Percentiles rank a stretch among this genome's conserved stretches.
phyloP scores from a whole-genome alignment of 2,329 filamentous ascomycete species.

The Herpotrichia juniperi region DNA sequence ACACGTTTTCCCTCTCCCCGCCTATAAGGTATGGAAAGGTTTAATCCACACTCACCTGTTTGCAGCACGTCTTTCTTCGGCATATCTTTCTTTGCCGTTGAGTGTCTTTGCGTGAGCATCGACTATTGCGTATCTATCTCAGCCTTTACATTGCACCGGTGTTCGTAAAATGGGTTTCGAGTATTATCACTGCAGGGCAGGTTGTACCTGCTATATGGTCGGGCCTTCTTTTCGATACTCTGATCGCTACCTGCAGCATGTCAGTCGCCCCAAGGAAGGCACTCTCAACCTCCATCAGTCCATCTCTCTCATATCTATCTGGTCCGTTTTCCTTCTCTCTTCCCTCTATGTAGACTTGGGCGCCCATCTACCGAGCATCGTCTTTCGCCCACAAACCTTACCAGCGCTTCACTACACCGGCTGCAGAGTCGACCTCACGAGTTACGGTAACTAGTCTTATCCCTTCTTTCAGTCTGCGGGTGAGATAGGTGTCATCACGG shows the following conservation, averaged over 20 bases:
- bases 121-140: slow-evolving; percentile 3
- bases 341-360: background rate
- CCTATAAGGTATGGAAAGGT: too few relatives aligned
- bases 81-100: background rate
- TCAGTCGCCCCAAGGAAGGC: background rate
- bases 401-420: background rate
- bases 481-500: too few relatives aligned
- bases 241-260: too few relatives aligned
- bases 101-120: too few relatives aligned
- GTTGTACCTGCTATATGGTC: too few relatives aligned
- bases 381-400: background rate
- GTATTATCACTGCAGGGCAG: too few relatives aligned
- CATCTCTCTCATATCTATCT: background rate
- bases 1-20: too few relatives aligned
- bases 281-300: background rate
- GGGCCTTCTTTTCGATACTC: background rate
- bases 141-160: too few relatives aligned
- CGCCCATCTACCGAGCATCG: background rate
- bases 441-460: slow-evolving; percentile 22
- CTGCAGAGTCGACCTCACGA: background rate
- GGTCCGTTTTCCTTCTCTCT: background rate
- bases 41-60: too few relatives aligned
- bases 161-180: too few relatives aligned
- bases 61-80: too few relatives aligned
- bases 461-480: slow-evolving; percentile 16